Evolutionary conservation across 2,329 filamentous ascomycete species (phyloP), one percentile per base, ranked within the genome.

Genomic region (Penicillium corylophilum): DNA sequence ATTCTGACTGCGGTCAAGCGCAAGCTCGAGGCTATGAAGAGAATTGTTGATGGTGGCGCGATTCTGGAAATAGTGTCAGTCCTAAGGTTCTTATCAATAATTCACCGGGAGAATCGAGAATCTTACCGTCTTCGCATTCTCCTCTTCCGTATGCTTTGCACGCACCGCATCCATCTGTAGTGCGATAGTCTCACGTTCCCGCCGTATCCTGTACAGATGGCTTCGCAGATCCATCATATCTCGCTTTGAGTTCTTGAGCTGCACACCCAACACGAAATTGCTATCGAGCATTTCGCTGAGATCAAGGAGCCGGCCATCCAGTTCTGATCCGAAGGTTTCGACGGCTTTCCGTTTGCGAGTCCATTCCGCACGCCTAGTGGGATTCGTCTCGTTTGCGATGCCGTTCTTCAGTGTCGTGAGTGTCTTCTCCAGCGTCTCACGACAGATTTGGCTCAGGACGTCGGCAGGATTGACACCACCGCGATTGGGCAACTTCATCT

Each of bases 271-370:
- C 2, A 72, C 66, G 50, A 74, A 76, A 41, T 79, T 75, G 47
- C 77, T 75, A 52, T 82, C 77, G 3, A 81, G 72, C 20, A 79
- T 74, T 56, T 79, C 77, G 52, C 78, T 80, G 24, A 82, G 65
- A 39, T 78, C 75, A 41, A 81, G 73, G 2, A 82, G 64, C 20
- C 77, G 74, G 24, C 77, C 74, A 16, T 76, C 74, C 16, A 82
- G 65, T 44, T 78, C 76, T 8, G 72, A 66, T 13, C 74, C 73
- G 60, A 78, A 82, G 5, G 72, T 71, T 33, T 79, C 68, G 1
- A 80, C 71, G 5, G 77, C 73, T 47, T 76, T 77, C 53, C 73
- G 69, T 51, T 79, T 75, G 49, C 74, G 73, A 24, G 70, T 73
- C 50, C 74, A 68, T 51, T 75, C 72, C 2, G 67, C 64, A 13